Conservation (phyloP, 2,329 filamentous ascomycete species). For the Talaromyces sp. region DNA sequence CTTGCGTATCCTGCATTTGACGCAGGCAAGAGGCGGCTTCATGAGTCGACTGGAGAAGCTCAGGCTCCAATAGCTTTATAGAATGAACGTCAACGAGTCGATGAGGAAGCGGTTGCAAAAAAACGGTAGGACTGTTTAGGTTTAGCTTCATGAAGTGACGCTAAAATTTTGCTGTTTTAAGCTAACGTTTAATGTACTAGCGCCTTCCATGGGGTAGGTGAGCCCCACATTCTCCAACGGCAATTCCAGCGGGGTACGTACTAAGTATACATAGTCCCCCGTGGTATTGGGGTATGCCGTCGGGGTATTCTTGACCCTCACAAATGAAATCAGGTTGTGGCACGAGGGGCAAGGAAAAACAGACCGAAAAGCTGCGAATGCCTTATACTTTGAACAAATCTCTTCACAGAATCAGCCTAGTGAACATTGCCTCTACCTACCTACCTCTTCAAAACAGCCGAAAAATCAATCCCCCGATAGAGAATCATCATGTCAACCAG, state of each 20-base stretch:
- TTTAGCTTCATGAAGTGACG: neutral
- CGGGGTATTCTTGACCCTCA: neutral
- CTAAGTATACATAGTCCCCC: too few relatives aligned
- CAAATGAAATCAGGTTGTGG: neutral
- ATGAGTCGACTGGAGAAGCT: neutral
- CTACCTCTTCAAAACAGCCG: neutral
- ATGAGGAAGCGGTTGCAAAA: neutral
- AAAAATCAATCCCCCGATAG: neutral
- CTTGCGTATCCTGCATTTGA: conserved; percentile 13
- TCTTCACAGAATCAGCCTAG: neutral
- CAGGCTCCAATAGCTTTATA: neutral
- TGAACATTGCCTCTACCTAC: neutral
- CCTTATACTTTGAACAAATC: neutral
- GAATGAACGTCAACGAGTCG: neutral
- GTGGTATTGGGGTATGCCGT: neutral
- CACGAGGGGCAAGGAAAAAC: neutral
- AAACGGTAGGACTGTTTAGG: neutral
- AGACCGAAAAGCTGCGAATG: neutral
- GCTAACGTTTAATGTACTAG: neutral
- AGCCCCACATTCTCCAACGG: neutral
- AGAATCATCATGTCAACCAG: conserved; percentile 32
- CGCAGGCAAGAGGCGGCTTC: conserved; percentile 14
- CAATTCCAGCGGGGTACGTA: neutral
- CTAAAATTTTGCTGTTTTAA: neutral
- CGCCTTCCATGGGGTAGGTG: neutral